phyloP scores from a whole-genome alignment of 805 yeast genomes.

The Lachancea lanzarotensis region DNA sequence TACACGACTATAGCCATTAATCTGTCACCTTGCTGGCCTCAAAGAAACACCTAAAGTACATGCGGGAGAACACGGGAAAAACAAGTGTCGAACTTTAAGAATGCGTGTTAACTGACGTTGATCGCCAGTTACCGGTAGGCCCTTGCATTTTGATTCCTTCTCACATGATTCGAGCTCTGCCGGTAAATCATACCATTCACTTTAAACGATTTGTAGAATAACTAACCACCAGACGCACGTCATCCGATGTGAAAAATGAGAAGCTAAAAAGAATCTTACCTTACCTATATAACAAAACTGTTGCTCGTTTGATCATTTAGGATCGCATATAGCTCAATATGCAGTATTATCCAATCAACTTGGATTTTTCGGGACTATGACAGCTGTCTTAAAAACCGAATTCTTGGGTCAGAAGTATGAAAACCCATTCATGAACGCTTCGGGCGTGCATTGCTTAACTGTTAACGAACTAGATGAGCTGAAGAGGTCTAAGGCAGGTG shows the following conservation, averaged over 20 bases:
- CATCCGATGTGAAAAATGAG: neutral
- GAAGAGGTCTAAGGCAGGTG: slow-evolving; percentile 21
- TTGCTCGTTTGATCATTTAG: no score
- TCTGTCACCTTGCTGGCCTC: no score
- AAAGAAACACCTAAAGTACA: no score
- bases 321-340: no score
- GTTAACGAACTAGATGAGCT: slow-evolving; percentile 21
- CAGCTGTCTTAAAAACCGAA: slow-evolving; percentile 16
- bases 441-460: slow-evolving; percentile 32
- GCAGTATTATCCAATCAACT: no score
- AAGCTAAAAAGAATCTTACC: neutral
- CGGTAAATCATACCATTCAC: neutral
- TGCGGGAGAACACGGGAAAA: no score
- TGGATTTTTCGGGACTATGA: slow-evolving; percentile 3
- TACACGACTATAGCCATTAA: no score
- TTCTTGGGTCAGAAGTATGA: slow-evolving; percentile 18
- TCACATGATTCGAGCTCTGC: neutral
- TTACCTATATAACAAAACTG: neutral
- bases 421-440: slow-evolving; percentile 31
- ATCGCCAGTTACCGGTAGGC: no score
- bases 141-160: no score
- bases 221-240: neutral
- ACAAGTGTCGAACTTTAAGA: no score
- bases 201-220: neutral
- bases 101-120: no score